Base-by-base conservation (phyloP, 495 filamentous ascomycete species). In the Margaritispora aquatica region DNA sequence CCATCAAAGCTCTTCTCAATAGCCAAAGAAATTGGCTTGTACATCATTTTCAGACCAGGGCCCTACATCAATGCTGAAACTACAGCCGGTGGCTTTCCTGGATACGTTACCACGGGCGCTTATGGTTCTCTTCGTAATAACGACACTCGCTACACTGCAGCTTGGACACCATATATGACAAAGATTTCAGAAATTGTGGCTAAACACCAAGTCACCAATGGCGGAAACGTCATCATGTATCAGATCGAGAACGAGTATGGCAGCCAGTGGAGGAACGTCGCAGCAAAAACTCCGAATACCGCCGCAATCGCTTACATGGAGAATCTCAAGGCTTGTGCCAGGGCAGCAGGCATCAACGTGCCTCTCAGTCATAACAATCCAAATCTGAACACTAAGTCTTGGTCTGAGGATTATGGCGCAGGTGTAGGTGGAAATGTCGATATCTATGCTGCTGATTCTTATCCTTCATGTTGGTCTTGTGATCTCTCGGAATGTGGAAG, bases 211-310 rank as follows among this genome's bases (percentile, higher is more conserved):
- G 74, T 86, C 22, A 81, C 79, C 1, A 74, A 83, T 57, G 83
- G 82, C 4, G 75, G 81, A 8, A 81, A 80, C 55, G 71, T 79
- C 3, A 68, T 85, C 19, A 60, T 75, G 27, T 82, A 78, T 64
- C 83, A 86, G 58, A 78, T 84, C 47, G 83, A 86, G 62, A 85
- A 86, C 60, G 83, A 86, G 61, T 80, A 82, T 48, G 78, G 80
- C 5, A 63, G 77, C n/a, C 81, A 85, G 59, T 84, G 82, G 77
- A 63, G 70, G 15, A 70, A 71, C 23, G 67, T 69, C 54, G 67
- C 74, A 19, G 60, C 66, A 31, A 76, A 71, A 56, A 71, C 71
- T 21, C 78, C 79, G 0, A 82, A 84, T 59, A 50, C 72, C 26
- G 68, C 74, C 0, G 77, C 77, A 0, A 76, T 75, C 20, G 66